Evolutionary conservation across 768 basidiomycete genomes (phyloP), one percentile per base, ranked within the genome.

Genomic region (Xanthoconium stramineum): DNA sequence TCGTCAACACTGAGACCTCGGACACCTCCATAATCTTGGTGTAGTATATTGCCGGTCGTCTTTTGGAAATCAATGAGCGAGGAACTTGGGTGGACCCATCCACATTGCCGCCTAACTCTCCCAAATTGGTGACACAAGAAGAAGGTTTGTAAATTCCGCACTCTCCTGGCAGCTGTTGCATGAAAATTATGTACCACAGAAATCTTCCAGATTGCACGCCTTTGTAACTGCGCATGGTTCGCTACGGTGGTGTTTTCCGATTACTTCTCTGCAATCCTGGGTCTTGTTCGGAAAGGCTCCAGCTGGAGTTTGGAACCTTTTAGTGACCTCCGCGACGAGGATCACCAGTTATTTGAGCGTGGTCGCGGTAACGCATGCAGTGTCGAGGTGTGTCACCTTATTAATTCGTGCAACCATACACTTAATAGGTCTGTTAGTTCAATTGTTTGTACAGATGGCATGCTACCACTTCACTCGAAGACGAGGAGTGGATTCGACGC

Each of bases 371-470:
- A 94, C 65, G 81, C 83, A 14, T 87, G 85, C 70, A 91, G 89
- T 70, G 87, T 91, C 32, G 91, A 94, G 78, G 88, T 88, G 58
- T 37, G 72, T 65, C 38, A 20, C 45, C 39, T 39, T 50, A 38
- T 51, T 7, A 29, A 32, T 40, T 38, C 3, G 2, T 37, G 29
- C 6, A 38, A 38, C 2, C 9, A 12, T 12, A 32, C 15, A 29
- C 39, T 29, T 65, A 12, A 65, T 40, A 6, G 5, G n/a, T 4
- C 42, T 44, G 11, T 19, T 38, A 89, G 86, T 93, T 93, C 76
- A 93, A 93, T 63, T 88, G 87, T 62, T 72, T 93, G 53, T 93
- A 93, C 70, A 82, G 88, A 19, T 83, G 91, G 91, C 91, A 94
- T 45, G 86, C 91, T 1, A 91, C 91, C 0, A 89, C 87, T 0